A percentile compares a stretch with the other conserved stretches of the same genome.
These are phyloP conservation scores for Boletus rex-veris DNA, from an alignment of 768 basidiomycete genomes.

Conservation along the genomic window DNA sequence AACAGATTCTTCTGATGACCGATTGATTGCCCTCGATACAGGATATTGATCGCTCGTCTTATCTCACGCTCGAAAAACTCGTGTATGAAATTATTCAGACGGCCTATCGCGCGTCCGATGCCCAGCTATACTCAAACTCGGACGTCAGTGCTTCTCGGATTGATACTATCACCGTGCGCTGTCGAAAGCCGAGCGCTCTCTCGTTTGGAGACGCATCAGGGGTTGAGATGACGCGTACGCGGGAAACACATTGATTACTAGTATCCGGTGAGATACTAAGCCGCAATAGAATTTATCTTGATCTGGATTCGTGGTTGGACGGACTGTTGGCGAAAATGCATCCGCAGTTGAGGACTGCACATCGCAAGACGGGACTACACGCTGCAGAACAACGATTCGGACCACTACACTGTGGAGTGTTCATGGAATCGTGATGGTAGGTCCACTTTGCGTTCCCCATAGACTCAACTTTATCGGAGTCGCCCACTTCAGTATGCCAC, in stretches of 20 bases:
- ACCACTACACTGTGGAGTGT: too few relatives aligned
- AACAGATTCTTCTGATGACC: neutral
- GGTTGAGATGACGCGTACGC: slow-evolving; percentile 53
- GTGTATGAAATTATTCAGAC: slow-evolving; percentile 47
- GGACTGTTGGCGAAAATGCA: too few relatives aligned
- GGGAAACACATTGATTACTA: neutral
- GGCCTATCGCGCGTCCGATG: slow-evolving; percentile 59
- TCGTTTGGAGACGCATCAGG: slow-evolving; percentile 63
- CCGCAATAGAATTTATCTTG: too few relatives aligned
- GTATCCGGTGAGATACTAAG: too few relatives aligned
- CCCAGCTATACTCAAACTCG: neutral
- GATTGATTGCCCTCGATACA: neutral
- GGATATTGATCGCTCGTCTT: slow-evolving; percentile 8
- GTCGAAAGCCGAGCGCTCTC: slow-evolving; percentile 70
- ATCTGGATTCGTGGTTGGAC: too few relatives aligned
- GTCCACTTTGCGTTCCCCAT: too few relatives aligned
- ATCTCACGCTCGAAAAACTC: slow-evolving; percentile 24
- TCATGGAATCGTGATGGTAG: too few relatives aligned
- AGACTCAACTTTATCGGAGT: too few relatives aligned
- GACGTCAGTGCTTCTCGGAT: slow-evolving; percentile 25
- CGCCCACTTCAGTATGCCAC: too few relatives aligned
- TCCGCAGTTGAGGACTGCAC: too few relatives aligned
- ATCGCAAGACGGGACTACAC: too few relatives aligned
- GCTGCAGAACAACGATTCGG: too few relatives aligned
- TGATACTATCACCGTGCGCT: slow-evolving; percentile 45